Evolutionary conservation across 2,329 filamentous ascomycete genomes (phyloP).

Genomic region (Paracoccidioides brasiliensis): DNA sequence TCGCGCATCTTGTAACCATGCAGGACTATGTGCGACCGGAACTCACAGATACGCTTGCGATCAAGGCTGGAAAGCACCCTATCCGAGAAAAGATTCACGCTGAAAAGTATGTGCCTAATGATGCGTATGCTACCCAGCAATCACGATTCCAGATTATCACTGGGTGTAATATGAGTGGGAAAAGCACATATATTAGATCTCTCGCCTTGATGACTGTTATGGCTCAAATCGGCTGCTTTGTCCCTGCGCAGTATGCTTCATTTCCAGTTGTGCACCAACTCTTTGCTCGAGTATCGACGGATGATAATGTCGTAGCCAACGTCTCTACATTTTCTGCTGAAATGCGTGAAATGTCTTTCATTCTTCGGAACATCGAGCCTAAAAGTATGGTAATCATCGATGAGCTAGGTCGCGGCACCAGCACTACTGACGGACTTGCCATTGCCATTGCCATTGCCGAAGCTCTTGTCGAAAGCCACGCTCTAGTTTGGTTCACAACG

Average conservation of each 20-base stretch:
- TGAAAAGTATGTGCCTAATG: conserved; percentile 69
- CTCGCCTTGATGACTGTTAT: conserved; percentile 78
- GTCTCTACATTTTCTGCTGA: conserved; percentile 88
- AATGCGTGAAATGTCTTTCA: conserved; percentile 93
- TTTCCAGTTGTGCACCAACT: conserved; percentile 71
- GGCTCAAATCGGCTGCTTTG: conserved; percentile 84
- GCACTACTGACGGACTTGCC: conserved; percentile 72
- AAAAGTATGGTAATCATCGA: conserved; percentile 75
- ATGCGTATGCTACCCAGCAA: conserved; percentile 70
- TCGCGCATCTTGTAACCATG: conserved; percentile 59
- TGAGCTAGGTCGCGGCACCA: conserved; percentile 83
- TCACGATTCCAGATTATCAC: conserved; percentile 86
- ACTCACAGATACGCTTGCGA: conserved; percentile 53
- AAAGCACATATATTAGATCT: conserved; percentile 85
- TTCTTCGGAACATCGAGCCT: conserved; percentile 66
- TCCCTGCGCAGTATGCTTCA: conserved; percentile 71
- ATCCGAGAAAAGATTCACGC: conserved; percentile 61
- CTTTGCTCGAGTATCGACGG: conserved; percentile 75
- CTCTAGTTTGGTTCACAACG: conserved; percentile 83
- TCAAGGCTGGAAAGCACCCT: conserved; percentile 65
- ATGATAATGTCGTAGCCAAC: conserved; percentile 80
- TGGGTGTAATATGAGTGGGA: conserved; percentile 96
- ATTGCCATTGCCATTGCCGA: conserved; percentile 87
- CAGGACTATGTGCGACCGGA: conserved; percentile 57
- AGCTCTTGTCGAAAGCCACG: conserved; percentile 63